phyloP scores from a whole-genome alignment of 164 flowering plant species.

The Echeveria elegans region DNA sequence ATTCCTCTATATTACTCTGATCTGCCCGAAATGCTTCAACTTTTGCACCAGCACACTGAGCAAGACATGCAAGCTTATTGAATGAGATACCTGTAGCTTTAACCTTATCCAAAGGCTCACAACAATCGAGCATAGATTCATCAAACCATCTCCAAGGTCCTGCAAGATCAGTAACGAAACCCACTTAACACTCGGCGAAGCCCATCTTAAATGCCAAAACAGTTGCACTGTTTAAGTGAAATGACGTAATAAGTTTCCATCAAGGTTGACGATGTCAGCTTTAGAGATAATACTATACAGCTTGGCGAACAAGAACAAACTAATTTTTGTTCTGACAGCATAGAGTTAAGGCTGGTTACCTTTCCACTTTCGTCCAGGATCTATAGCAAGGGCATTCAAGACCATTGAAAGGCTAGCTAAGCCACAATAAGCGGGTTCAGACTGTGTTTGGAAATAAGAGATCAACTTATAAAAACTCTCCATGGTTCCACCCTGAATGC shows the following conservation, averaged over 20 bases:
- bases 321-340: neutral
- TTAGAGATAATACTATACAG: neutral
- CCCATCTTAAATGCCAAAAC: neutral
- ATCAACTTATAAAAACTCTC: slow-evolving; percentile 83
- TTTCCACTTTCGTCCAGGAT: slow-evolving; percentile 95
- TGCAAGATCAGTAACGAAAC: slow-evolving; percentile 14
- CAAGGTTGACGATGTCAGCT: neutral
- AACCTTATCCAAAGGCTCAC: slow-evolving; percentile 84
- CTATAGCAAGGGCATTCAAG: slow-evolving; percentile 89
- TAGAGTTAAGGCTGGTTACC: slow-evolving; percentile 33
- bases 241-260: neutral
- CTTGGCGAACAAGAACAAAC: neutral
- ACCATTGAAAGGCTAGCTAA: slow-evolving; percentile 88
- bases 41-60: slow-evolving; percentile 85
- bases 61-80: slow-evolving; percentile 83
- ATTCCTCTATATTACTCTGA: slow-evolving; percentile 64
- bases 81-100: slow-evolving; percentile 80
- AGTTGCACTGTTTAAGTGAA: neutral
- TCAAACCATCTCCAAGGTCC: slow-evolving; percentile 99
- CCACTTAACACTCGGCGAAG: neutral
- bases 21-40: slow-evolving; percentile 75
- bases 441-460: slow-evolving; percentile 90
- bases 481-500: slow-evolving; percentile 71
- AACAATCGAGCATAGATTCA: slow-evolving; percentile 92
- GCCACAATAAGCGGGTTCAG: slow-evolving; percentile 97